Evolutionary conservation across 139 green algal species (phyloP), one percentile per base, ranked within the genome.

Genomic region (Edaphochlamys debaryana): DNA sequence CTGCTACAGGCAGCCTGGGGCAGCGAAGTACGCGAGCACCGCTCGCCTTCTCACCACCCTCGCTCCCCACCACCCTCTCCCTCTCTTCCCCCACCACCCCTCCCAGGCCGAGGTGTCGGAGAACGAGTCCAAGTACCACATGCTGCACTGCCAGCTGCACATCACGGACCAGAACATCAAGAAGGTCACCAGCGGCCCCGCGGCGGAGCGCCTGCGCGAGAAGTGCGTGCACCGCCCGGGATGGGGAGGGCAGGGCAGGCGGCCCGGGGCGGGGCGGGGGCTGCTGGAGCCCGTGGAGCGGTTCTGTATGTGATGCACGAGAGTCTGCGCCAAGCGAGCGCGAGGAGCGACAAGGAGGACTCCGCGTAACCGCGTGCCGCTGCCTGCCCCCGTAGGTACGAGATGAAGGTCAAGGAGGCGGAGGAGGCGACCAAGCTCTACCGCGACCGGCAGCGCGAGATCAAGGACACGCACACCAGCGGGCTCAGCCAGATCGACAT

Each of bases 401-500:
- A 85, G 79, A 25, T 54, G 54, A 85, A 79, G 79, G 22, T 85
- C 8, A 66, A 66, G 68, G 67, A 79, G 52, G 56, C 68, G 54
- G 79, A 85, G 68, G 79, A 85, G 38, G 68, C 56, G 50, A 72
- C 40, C 50, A 77, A 71, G 82, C 5, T 4, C 13, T 54, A 83
- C 34, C 69, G 70, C 45, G 80, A 86, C n/a, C 60, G 58, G 58
- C 80, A 86, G 71, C 70, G 80, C 42, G 70, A 80, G 58, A 81
- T 86, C 70, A 86, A 86, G 74, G 87, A 91, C 75, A 88, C 63
- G 25, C 80, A 87, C 84, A 88, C 74, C 74, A 89, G 67, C 9
- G 87, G 87, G 37, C 69, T 89, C 50, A 85, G 63, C 52, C 87
- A 91, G 84, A 91, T 91, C 67, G 87, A 91, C 69, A 89, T 91